phyloP scores from a whole-genome alignment of 805 yeast genomes.

The Pichia scutulata region DNA sequence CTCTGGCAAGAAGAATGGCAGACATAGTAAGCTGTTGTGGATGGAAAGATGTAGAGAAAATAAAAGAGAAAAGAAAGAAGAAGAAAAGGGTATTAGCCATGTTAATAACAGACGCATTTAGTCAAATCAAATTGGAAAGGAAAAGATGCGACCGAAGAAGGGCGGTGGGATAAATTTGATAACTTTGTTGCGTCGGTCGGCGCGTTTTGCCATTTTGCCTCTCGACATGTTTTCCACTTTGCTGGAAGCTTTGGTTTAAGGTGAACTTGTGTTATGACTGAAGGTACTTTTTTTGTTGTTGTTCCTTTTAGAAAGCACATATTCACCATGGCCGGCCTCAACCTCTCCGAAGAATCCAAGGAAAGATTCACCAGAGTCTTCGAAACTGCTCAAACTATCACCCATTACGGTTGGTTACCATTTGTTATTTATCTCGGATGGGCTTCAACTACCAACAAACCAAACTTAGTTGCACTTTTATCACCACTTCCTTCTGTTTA shows the following conservation, averaged over 20 bases:
- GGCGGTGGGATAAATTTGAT: background rate
- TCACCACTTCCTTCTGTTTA: slow-evolving; percentile 77
- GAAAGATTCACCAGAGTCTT: slow-evolving; percentile 83
- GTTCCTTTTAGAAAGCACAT: background rate
- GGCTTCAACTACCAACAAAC: slow-evolving; percentile 75
- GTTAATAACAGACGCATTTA: too few species aligned
- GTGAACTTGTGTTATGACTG: too few species aligned
- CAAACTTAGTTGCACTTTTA: slow-evolving; percentile 66
- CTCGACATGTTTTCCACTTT: background rate
- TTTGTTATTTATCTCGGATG: slow-evolving; percentile 87
- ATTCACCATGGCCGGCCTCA: slow-evolving; percentile 30
- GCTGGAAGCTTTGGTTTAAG: too few species aligned
- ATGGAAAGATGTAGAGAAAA: background rate
- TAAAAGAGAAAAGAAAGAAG: background rate
- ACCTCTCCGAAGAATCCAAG: slow-evolving; percentile 43
- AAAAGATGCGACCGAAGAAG: background rate
- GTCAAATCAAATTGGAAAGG: background rate
- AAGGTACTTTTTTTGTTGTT: too few species aligned
- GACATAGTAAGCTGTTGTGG: background rate
- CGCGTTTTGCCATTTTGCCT: background rate
- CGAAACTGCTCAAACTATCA: slow-evolving; percentile 75
- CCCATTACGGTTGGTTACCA: slow-evolving; percentile 97
- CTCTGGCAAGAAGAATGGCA: background rate
- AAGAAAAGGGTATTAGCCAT: background rate
- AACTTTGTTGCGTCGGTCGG: background rate